Evolutionary conservation across 352 stramenopile species (phyloP), one percentile per base, ranked within the genome.

Genomic region (Phytophthora niederhauseri): DNA sequence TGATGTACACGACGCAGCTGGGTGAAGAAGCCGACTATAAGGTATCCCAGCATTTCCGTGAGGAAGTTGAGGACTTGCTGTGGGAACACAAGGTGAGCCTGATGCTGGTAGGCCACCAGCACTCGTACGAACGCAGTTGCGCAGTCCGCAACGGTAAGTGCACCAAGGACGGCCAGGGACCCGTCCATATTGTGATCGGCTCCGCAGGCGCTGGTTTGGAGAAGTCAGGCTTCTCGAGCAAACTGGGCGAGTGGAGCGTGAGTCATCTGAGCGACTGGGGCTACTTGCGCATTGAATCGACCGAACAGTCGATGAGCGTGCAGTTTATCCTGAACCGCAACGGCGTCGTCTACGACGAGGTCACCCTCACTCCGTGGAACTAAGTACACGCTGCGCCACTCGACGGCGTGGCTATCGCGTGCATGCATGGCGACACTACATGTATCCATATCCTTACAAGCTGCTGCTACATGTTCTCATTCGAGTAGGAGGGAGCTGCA

Each of bases 61-160:
- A 93, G 24, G 89, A 98, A 67, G 76, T 98, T 57, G 95, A 98
- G 69, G 85, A 95, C 31, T 75, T 98, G 24, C 75, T 99, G 24
- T 86, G 83, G 68, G 70, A 80, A 15, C 78, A 97, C 73, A 86
- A 94, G 57, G 95, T 98, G 34, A 97, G 98, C 67, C 24, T 98
- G 22, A 89, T 98, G 66, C 64, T 99, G 19, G 82, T 92, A 26
- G 95, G 93, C 12, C 94, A 98, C 70, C 92, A 97, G 70, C 95
- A 99, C 77, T 92, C 83, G 11, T 98, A 98, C 66, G 83, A 98
- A 46, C 84, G 93, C 49, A 97, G 84, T 57, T 98, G 95, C 64
- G 85, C 89, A 12, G 84, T 97, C 22, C 75, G 73, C 30, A 75
- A 80, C 6, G 87, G 87, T 14, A 87, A 91, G 60, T 97, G 92